Evolutionary conservation across 163 green algal genomes (phyloP), one percentile per base, ranked within the genome.

Genomic region (Volvox carteri): DNA sequence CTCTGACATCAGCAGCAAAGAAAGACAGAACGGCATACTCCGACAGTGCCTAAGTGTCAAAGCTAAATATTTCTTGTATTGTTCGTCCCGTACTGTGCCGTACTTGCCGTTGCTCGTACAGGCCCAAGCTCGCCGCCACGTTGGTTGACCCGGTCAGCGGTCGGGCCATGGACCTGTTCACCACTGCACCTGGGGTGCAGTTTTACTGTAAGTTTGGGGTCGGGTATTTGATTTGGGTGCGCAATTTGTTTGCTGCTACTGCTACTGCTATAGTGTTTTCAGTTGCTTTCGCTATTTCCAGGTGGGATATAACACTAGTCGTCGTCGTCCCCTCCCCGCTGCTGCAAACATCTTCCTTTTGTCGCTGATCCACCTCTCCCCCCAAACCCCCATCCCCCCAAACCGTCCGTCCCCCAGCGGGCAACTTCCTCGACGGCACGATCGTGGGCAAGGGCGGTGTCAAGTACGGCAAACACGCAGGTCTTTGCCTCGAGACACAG

Each of bases 401-500:
- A 58, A 70, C 73, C 37, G 21, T 8, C 79, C 46, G 84, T 50
- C 42, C 85, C 70, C 19, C 86, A 93, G 90, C 77, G 35, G 92
- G 92, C 52, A 93, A 92, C 78, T 94, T 91, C 84, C 72, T 94
- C 60, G 89, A 92, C 28, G 89, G 62, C 23, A 70, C n/a, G 5
- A 46, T 48, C 4, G 33, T 72, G 62, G 91, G 91, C 52, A 92
- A 93, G 80, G 86, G 86, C 39, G 30, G 68, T 16, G 54, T 74
- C 3, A 72, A 65, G 2, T 93, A 93, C 54, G 65, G 39, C 42
- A 95, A 95, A 86, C 90, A 95, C 79, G 89, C 75, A 2, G 93
- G 94, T 18, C 70, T 96, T 11, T 95, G 93, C 85, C 48, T 95
- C 41, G 93, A 95, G 83, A 94, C 92, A 39, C 92, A 95, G 91